Percentiles rank a stretch among this genome's conserved stretches.
These are phyloP conservation scores for Coelastrella sp. DNA, from an alignment of 139 green algal species.

Conservation along the genomic window DNA sequence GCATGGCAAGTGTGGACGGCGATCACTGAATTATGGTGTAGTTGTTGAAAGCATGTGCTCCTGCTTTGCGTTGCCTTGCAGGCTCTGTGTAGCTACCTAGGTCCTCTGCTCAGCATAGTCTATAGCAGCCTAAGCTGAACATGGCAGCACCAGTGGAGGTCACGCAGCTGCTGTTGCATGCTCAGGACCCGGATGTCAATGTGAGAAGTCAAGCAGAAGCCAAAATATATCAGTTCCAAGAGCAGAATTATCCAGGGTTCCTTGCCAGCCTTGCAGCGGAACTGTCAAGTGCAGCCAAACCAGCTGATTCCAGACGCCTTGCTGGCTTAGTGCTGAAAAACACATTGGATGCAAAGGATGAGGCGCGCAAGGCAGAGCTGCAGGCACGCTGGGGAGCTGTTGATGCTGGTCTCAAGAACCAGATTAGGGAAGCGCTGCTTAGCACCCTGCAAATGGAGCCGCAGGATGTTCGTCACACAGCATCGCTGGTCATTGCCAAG, in stretches of 20 bases:
- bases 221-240: slow-evolving; percentile 81
- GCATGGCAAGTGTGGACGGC: too few relatives aligned
- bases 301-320: slow-evolving; percentile 78
- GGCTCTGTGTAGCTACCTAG: not conserved
- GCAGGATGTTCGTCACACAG: slow-evolving; percentile 73
- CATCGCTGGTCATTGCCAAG: slow-evolving; percentile 94
- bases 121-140: not conserved
- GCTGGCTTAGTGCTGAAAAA: slow-evolving; percentile 98
- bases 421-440: slow-evolving; percentile 87
- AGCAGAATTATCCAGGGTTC: slow-evolving; percentile 82
- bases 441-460: slow-evolving; percentile 76
- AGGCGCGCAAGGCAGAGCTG: slow-evolving; percentile 70
- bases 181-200: slow-evolving; percentile 79
- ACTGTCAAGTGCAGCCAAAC: slow-evolving; percentile 81
- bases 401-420: slow-evolving; percentile 70
- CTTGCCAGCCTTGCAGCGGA: slow-evolving; percentile 82
- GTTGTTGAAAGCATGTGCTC: too few relatives aligned
- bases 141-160: slow-evolving; percentile 55
- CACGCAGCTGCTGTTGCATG: slow-evolving; percentile 69
- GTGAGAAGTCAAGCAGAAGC: slow-evolving; percentile 84
- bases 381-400: slow-evolving; percentile 78
- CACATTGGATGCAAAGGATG: slow-evolving; percentile 90
- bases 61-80: not conserved
- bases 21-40: too few relatives aligned
- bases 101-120: not conserved